A percentile compares a stretch with the other conserved stretches of the same genome.
phyloP scores from a whole-genome alignment of 2,329 filamentous ascomycete species.

The Neospermospora avenae region DNA sequence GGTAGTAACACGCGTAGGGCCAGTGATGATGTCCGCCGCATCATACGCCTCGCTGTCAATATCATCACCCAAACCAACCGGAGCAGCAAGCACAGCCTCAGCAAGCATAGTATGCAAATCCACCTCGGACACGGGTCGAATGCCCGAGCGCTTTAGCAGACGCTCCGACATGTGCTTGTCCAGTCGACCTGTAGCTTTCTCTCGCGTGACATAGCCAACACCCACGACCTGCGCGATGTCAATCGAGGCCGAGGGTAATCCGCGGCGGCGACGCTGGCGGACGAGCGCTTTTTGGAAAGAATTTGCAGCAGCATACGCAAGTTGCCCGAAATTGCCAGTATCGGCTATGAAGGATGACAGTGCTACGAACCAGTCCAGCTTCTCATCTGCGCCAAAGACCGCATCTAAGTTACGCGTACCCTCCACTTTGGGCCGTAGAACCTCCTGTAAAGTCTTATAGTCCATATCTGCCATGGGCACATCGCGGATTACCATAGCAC shows the following conservation, averaged over 20 bases:
- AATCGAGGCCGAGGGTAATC: slow-evolving; percentile 45
- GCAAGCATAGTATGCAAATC: not conserved
- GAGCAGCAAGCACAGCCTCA: slow-evolving; percentile 1
- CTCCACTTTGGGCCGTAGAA: slow-evolving; percentile 37
- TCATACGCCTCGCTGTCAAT: not conserved
- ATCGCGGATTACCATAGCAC: too few relatives aligned
- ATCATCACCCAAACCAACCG: too few relatives aligned
- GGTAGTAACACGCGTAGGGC: too few relatives aligned
- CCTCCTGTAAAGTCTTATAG: slow-evolving; percentile 25
- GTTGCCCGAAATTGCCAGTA: slow-evolving; percentile 38
- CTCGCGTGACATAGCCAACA: slow-evolving; percentile 37
- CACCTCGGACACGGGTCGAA: not conserved
- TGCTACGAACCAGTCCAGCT: slow-evolving; percentile 39
- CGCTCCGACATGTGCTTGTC: too few relatives aligned
- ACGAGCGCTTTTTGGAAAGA: slow-evolving; percentile 37
- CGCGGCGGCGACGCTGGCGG: slow-evolving; percentile 39
- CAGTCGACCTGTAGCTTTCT: too few relatives aligned
- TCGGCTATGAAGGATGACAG: slow-evolving; percentile 34
- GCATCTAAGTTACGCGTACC: slow-evolving; percentile 35
- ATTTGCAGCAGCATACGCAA: slow-evolving; percentile 46
- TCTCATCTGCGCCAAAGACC: slow-evolving; percentile 29
- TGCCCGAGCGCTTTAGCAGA: not conserved
- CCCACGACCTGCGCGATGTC: slow-evolving; percentile 50
- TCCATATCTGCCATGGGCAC: slow-evolving; percentile 32
- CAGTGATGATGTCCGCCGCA: not conserved